Evolutionary conservation across 495 filamentous ascomycete species (phyloP).

Genomic region (Hyaloscypha variabilis): DNA sequence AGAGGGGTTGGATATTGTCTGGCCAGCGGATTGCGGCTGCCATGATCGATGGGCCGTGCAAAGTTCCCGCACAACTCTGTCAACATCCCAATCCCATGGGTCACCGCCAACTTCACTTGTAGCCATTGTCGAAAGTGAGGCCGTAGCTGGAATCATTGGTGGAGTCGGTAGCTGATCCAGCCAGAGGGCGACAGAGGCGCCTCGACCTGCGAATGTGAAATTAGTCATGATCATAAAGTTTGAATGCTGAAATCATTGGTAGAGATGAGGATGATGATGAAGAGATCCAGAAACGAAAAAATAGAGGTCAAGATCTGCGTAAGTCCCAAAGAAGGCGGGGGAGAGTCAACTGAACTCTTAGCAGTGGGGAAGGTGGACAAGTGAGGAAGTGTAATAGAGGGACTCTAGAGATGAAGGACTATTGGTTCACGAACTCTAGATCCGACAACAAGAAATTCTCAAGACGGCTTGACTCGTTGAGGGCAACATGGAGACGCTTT

Average conservation of each 20-base stretch:
- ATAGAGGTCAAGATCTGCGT: not conserved
- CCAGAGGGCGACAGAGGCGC: conserved; percentile 15
- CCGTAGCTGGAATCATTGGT: not conserved
- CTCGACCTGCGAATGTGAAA: conserved; percentile 13
- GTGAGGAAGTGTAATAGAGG: not conserved
- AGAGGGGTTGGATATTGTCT: conserved; percentile 48
- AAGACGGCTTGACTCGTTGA: not conserved
- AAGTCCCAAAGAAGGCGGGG: not conserved
- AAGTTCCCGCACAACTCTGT: conserved; percentile 65
- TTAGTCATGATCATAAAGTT: conserved; percentile 23
- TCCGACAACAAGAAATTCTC: not conserved
- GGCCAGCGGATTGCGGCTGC: conserved; percentile 32
- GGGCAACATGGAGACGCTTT: not conserved
- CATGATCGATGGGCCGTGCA: conserved; percentile 55
- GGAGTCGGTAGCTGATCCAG: conserved; percentile 18
- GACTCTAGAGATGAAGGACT: not conserved
- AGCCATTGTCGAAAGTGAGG: conserved; percentile 3
- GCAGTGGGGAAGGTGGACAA: not conserved
- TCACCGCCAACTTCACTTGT: conserved; percentile 41
- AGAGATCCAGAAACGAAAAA: not conserved
- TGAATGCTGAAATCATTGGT: not conserved
- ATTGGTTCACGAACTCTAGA: not conserved
- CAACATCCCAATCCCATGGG: conserved; percentile 68
- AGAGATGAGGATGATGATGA: not conserved
- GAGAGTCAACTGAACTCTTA: not conserved